Percentiles rank a stretch among this genome's conserved stretches.
Conservation (phyloP, 306 rosid genomes). For the Lathyrus sativus region DNA sequence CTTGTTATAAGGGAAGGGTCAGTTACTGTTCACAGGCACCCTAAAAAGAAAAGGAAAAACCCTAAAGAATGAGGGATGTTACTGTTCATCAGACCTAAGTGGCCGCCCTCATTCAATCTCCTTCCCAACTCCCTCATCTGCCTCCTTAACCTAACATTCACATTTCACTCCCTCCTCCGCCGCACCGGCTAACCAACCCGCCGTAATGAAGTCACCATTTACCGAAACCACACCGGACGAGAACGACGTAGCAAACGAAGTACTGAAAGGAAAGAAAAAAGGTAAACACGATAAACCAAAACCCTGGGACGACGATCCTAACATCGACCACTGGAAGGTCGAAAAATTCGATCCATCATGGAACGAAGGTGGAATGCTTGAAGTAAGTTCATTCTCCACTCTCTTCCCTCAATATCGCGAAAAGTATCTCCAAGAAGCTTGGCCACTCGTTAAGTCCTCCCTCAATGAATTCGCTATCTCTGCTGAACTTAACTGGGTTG, state of each 20-base stretch:
- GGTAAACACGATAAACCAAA: conserved; percentile 95
- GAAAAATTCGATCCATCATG: conserved; percentile 86
- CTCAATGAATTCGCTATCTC: conserved; percentile 61
- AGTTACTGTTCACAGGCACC: too few species aligned
- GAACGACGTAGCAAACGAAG: background rate
- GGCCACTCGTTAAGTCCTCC: conserved; percentile 74
- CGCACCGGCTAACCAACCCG: background rate
- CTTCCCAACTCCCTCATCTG: too few species aligned
- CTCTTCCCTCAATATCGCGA: conserved; percentile 83
- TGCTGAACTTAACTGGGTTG: conserved; percentile 73
- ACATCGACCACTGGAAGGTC: conserved; percentile 77
- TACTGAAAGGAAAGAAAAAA: conserved; percentile 48
- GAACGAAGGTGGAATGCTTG: conserved; percentile 89
- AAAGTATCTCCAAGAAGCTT: conserved; percentile 71
- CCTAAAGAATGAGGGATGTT: too few species aligned
- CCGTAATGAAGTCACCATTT: background rate
- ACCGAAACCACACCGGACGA: background rate
- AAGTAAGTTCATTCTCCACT: conserved; percentile 84
- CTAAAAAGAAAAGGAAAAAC: too few species aligned
- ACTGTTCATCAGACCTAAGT: too few species aligned
- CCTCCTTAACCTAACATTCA: background rate
- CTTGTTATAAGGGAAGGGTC: too few species aligned
- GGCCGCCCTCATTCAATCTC: too few species aligned
- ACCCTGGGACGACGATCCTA: conserved; percentile 97
- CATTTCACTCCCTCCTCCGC: background rate